These are phyloP conservation scores for Entomortierella chlamydospora DNA, from an alignment of 192 early-diverging fungal species.

Conservation along the genomic window DNA sequence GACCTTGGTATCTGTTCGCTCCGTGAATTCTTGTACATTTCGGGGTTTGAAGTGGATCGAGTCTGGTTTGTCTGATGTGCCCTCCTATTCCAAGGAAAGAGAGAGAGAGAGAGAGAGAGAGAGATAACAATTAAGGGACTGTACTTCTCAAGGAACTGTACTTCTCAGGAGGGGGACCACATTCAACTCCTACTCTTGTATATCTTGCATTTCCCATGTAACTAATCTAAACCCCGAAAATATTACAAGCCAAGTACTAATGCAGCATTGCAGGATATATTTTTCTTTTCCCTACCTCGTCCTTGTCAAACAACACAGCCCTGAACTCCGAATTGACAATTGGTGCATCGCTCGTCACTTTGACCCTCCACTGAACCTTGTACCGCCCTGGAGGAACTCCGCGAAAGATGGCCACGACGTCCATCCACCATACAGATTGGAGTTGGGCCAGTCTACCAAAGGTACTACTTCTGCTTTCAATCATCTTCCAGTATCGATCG, in stretches of 20 bases:
- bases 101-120: not conserved
- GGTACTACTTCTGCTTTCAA: conserved; percentile 13
- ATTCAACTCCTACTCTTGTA: no score
- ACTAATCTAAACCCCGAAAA: no score
- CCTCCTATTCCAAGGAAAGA: not conserved
- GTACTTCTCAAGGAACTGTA: not conserved
- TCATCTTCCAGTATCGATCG: conserved; percentile 42
- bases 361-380: conserved; percentile 49
- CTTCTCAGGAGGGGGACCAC: no score
- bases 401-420: conserved; percentile 7
- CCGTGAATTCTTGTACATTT: conserved; percentile 31
- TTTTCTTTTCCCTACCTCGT: conserved; percentile 18
- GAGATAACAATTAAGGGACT: no score
- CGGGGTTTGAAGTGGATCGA: conserved; percentile 26
- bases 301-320: conserved; percentile 26
- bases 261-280: no score
- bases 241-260: no score
- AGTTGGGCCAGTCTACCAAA: conserved; percentile 44
- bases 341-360: conserved; percentile 36
- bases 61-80: not conserved
- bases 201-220: no score
- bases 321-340: conserved; percentile 45
- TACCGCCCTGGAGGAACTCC: conserved; percentile 43
- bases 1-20: conserved; percentile 24
- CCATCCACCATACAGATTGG: conserved; percentile 53